Base-by-base conservation (phyloP, 768 basidiomycete species). In the Naematelia encephala region DNA sequence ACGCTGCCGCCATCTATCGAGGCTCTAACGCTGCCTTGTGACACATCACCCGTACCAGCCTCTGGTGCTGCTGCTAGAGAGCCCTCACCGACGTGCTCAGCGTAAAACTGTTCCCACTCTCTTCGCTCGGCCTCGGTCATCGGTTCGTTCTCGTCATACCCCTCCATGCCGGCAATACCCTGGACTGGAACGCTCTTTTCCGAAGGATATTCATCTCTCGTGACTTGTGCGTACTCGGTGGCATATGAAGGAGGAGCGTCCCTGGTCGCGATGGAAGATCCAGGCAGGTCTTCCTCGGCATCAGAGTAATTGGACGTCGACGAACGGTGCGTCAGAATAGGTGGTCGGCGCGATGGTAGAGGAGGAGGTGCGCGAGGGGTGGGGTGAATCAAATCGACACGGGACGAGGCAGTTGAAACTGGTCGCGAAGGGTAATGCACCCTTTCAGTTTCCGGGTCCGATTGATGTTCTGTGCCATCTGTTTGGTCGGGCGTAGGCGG, bases 401-500 rank as follows among this genome's bases (percentile, higher is more conserved):
- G 13, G 25, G 21, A 23, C 16, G 34, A 23, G 62, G 39, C 44
- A 51, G 46, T 51, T 13, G 62, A 56, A 1, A 59, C 63, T 4
- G 51, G 28, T 16, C 51, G 48, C 10, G 51, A 47, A 4, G 59
- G 34, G 42, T 51, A 54, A 44, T 62, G 52, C 0, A 69, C 57
- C 16, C 43, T 45, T 22, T 69, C 56, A 0, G 72, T 69, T 52
- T 68, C 66, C 2, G 68, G 67, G 49, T 72, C 70, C 5, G 45
- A 52, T 28, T 69, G 59, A 14, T 69, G 62, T 54, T 69, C 69
- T 12, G 43, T 51, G 13, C 64, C 69, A 12, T 64, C 67, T 0
- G 69, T 67, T 49, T 58, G 55, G 22, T 68, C 69, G 5, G 74
- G 74, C 4, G 70, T 74, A 5, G 72, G 74, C 1, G 74, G 74